Conservation (phyloP, 352 stramenopile species). For the Peronosclerospora sorghi region DNA sequence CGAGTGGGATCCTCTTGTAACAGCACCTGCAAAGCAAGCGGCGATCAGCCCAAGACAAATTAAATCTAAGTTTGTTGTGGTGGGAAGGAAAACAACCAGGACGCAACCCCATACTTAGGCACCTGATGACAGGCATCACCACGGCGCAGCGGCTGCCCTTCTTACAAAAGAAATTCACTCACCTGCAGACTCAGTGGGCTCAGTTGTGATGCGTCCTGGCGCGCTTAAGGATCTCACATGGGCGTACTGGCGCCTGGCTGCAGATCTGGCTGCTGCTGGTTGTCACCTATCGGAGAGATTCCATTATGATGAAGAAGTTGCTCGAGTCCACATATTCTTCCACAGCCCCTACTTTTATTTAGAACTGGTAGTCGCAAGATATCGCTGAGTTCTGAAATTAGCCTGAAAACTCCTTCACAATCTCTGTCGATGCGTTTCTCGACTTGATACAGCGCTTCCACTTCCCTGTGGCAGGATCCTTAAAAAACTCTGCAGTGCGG, state of each 20-base stretch:
- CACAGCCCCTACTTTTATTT: too few relatives aligned
- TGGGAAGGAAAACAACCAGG: slow-evolving; percentile 4
- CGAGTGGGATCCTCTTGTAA: slow-evolving; percentile 24
- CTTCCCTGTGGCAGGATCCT: slow-evolving; percentile 28
- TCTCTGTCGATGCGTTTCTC: slow-evolving; percentile 10
- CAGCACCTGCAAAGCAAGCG: slow-evolving; percentile 21
- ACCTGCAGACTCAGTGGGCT: slow-evolving; percentile 38
- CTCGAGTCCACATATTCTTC: too few relatives aligned
- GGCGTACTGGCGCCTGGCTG: slow-evolving; percentile 13
- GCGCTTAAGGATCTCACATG: slow-evolving; percentile 32
- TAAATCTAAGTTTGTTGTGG: slow-evolving; percentile 11
- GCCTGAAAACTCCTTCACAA: slow-evolving; percentile 19
- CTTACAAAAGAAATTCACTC: slow-evolving; percentile 41
- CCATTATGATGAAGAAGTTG: slow-evolving; percentile 18
- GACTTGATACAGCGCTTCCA: slow-evolving; percentile 31
- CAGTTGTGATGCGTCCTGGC: slow-evolving; percentile 29
- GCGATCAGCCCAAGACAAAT: slow-evolving; percentile 9
- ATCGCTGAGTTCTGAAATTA: background rate
- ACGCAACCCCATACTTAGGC: background rate
- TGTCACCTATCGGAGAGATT: slow-evolving; percentile 21
- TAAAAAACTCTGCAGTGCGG: slow-evolving; percentile 40
- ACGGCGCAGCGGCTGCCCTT: background rate
- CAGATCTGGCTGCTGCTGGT: slow-evolving; percentile 21
- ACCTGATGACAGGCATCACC: background rate
- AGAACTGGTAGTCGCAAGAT: background rate